phyloP scores from a whole-genome alignment of 306 rosid species.

The Sophora flavescens region DNA sequence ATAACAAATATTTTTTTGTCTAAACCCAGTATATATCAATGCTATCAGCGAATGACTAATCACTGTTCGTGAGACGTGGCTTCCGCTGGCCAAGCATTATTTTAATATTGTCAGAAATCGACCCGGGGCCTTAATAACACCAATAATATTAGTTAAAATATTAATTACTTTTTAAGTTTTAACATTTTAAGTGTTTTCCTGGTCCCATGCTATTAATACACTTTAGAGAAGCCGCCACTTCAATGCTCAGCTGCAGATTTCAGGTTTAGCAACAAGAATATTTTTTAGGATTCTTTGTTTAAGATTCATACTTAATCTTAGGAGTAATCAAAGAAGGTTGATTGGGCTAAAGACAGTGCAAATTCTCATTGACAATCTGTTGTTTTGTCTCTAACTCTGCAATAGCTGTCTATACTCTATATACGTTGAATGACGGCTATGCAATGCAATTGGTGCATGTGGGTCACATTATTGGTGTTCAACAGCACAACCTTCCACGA shows the following conservation, averaged over 20 bases:
- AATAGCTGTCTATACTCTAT: conserved; percentile 36
- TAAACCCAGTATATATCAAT: no score
- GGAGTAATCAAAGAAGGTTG: neutral
- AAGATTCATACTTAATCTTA: conserved; percentile 32
- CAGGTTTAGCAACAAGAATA: neutral
- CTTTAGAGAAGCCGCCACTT: conserved; percentile 27
- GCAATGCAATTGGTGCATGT: conserved; percentile 34
- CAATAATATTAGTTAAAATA: no score
- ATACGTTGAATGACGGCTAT: conserved; percentile 63
- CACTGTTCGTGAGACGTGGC: no score
- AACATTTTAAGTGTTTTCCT: neutral
- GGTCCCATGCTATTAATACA: neutral
- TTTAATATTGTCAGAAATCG: no score
- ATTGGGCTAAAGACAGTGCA: neutral
- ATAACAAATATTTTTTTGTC: no score
- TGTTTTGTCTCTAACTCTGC: neutral
- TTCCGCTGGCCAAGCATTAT: no score
- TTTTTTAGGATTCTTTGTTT: neutral
- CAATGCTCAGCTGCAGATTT: neutral
- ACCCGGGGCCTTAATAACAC: no score
- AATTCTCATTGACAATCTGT: neutral
- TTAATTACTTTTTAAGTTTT: no score
- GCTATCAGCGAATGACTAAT: no score
- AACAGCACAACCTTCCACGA: conserved; percentile 23
- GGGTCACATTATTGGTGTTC: conserved; percentile 23